phyloP scores from a whole-genome alignment of 805 yeast species.

The Scheffersomyces coipomensis region DNA sequence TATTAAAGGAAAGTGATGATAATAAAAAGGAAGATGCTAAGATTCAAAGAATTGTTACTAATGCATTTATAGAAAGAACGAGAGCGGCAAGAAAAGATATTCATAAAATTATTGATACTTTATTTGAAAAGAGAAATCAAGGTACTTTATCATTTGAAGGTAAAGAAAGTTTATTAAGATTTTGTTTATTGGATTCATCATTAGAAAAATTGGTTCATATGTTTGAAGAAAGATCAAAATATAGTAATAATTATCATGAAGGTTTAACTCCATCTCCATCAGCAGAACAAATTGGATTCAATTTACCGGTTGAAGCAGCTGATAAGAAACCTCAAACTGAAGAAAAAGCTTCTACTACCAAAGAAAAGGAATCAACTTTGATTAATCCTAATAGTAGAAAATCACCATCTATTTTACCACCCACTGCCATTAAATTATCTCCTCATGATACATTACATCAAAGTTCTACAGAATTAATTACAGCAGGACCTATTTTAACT shows the following conservation, averaged over 20 bases:
- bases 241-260: constrained; percentile 7
- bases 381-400: not conserved
- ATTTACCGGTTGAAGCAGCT: not conserved
- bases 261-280: constrained; percentile 18
- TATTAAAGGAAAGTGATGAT: constrained; percentile 45
- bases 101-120: constrained; percentile 49
- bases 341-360: too few relatives aligned
- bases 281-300: not conserved
- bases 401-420: not conserved
- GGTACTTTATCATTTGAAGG: constrained; percentile 53
- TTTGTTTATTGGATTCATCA: constrained; percentile 54
- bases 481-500: constrained; percentile 53
- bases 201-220: constrained; percentile 51
- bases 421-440: not conserved
- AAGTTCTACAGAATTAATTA: constrained; percentile 48
- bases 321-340: too few relatives aligned
- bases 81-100: constrained; percentile 48
- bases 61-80: constrained; percentile 52
- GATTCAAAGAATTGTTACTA: constrained; percentile 44
- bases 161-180: constrained; percentile 51
- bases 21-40: constrained; percentile 34
- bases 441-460: constrained; percentile 33
- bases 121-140: constrained; percentile 44
- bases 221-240: constrained; percentile 41
- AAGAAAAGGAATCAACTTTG: constrained; percentile 1